Evolutionary conservation across 2,329 filamentous ascomycete species (phyloP).

Genomic region (Aureobasidium leucospermi): DNA sequence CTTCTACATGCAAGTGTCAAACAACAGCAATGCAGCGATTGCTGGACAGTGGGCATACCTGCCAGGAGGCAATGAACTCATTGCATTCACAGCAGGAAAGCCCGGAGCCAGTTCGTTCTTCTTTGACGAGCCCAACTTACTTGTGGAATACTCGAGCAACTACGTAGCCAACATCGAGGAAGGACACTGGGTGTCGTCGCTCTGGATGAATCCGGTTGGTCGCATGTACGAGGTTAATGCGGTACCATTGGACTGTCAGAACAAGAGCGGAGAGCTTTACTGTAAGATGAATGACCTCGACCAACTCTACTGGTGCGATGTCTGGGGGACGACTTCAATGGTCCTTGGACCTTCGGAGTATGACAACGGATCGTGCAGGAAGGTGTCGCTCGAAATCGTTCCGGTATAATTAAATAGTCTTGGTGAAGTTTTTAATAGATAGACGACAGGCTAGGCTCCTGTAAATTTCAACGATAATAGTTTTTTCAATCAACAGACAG

Average conservation of each 20-base stretch:
- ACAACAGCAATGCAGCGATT: not conserved
- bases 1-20: constrained; percentile 7
- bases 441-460: too few species aligned
- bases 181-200: not conserved
- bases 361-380: constrained; percentile 1
- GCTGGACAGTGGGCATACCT: not conserved
- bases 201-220: constrained; percentile 1
- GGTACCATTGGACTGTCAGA: not conserved
- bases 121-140: not conserved
- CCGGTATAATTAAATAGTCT: not conserved
- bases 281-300: not conserved
- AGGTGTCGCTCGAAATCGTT: not conserved
- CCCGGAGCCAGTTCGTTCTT: not conserved
- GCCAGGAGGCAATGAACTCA: not conserved
- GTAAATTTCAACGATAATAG: too few species aligned
- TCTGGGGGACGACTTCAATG: not conserved
- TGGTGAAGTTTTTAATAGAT: not conserved
- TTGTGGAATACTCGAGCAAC: not conserved
- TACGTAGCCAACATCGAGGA: not conserved
- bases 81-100: not conserved
- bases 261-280: not conserved
- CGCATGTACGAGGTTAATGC: not conserved
- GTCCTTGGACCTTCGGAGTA: not conserved
- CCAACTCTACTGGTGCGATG: constrained; percentile 5
- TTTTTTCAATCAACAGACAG: too few species aligned